Evolutionary conservation across 768 basidiomycete species (phyloP).

Genomic region (Lactifluus rugatus): DNA sequence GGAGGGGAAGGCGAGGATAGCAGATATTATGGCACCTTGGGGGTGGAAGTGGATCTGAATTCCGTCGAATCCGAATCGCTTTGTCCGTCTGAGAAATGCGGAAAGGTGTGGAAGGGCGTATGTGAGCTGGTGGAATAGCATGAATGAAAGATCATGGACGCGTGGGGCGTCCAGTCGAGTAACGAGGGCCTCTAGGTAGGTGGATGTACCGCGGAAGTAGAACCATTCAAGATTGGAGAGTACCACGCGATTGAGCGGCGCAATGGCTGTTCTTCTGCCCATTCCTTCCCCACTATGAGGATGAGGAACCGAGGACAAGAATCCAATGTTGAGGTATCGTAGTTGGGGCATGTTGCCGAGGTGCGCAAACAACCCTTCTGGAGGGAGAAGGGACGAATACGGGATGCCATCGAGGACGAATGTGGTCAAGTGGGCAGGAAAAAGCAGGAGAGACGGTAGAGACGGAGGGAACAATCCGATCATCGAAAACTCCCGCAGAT

Average conservation of each 20-base stretch:
- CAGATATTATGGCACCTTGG: not conserved
- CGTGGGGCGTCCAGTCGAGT: not conserved
- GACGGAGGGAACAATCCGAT: not conserved
- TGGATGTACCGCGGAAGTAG: not conserved
- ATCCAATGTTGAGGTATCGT: not conserved
- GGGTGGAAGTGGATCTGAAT: not conserved
- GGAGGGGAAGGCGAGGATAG: not conserved
- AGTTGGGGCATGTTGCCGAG: not conserved
- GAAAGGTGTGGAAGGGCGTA: not conserved
- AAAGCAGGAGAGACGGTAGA: not conserved
- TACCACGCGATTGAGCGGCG: not conserved
- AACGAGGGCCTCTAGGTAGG: not conserved
- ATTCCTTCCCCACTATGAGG: not conserved
- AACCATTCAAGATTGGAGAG: not conserved
- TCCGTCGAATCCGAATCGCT: not conserved
- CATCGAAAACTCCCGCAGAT: not conserved
- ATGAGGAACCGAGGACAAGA: not conserved
- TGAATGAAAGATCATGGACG: not conserved
- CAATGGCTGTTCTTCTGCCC: not conserved
- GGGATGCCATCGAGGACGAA: constrained; percentile 2
- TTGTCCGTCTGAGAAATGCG: not conserved
- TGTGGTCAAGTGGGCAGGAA: not conserved
- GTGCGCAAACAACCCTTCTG: not conserved
- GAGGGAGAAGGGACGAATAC: not conserved
- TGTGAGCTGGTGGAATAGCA: not conserved